Evolutionary conservation across 1,284 basidiomycete species (phyloP), one percentile per base, ranked within the genome.

Genomic region (Rhodotorula mucilaginosa): DNA sequence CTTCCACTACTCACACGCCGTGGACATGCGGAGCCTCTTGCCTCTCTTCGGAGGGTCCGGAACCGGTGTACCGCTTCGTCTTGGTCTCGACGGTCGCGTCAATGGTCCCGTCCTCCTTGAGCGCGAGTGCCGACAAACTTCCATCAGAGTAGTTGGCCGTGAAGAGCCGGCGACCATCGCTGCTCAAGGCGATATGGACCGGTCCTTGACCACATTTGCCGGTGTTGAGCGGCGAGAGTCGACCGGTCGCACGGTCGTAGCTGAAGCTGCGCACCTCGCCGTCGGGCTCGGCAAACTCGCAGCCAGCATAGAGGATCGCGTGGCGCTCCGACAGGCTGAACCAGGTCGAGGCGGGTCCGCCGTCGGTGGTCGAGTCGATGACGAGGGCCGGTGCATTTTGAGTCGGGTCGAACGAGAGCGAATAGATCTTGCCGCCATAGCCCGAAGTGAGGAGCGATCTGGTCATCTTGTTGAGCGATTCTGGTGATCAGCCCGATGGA

Each of bases 11-110:
- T n/a, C 34, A 71, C 63, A 71, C 69, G 23, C 70, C 72, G 39
- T 76, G 75, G 5, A 68, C 54, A 34, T 76, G 73, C 19, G 75
- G 71, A 0, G 46, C 65, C 26, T 74, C 69, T 46, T 76, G 75
- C 26, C 75, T 62, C 29, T 58, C 59, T 60, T 58, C 48, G 54
- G 71, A 67, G 26, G 67, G 72, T 2, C 74, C 74, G 4, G 59
- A 61, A 3, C 74, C 74, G 5, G 47, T 67, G 48, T 64, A 76
- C 5, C 34, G 23, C 23, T 64, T 58, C 19, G 62, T 59, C 58
- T 64, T 44, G 5, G 52, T 60, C 29, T 52, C 26, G n/a, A 18
- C 34, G 44, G 52, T 48, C 26, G 13, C 48, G 6, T 39, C 46
- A 16, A 76, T 72, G 15, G 15, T 26, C 6, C 74, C 74, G 48